A percentile compares a stretch with the other conserved stretches of the same genome.
phyloP scores from a whole-genome alignment of 1,139 yeast genomes.

The Yamadazyma friedrichii region DNA sequence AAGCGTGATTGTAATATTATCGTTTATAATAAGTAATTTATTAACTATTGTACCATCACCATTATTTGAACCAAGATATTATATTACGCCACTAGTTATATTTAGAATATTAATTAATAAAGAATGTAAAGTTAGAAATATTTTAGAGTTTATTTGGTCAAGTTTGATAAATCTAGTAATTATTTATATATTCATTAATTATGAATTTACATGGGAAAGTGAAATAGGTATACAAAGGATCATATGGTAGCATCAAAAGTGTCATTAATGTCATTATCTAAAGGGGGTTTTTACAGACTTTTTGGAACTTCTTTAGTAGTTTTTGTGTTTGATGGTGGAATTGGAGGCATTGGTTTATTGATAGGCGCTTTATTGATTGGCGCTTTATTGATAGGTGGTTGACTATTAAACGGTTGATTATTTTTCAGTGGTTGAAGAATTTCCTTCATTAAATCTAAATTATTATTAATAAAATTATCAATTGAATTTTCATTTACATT shows the following conservation, averaged over 20 bases:
- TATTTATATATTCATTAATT: constrained; percentile 53
- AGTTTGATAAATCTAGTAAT: constrained; percentile 52
- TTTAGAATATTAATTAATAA: constrained; percentile 65
- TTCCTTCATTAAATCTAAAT: constrained; percentile 18
- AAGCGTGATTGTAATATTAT: constrained; percentile 37
- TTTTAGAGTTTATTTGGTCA: constrained; percentile 62
- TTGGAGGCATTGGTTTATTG: background rate
- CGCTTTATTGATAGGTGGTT: background rate
- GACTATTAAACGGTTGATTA: constrained; percentile 1
- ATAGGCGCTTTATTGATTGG: too few species aligned
- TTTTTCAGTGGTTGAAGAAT: constrained; percentile 3
- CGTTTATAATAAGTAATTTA: constrained; percentile 51
- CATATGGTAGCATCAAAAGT: constrained; percentile 60
- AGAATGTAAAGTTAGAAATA: constrained; percentile 35
- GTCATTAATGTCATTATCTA: constrained; percentile 2
- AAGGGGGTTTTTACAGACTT: background rate
- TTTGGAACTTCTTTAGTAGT: background rate
- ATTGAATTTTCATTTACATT: constrained; percentile 20
- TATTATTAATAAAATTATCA: constrained; percentile 29
- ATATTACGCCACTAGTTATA: constrained; percentile 72
- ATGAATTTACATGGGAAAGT: constrained; percentile 68
- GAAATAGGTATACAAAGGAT: constrained; percentile 71
- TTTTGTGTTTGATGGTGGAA: background rate
- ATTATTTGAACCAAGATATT: constrained; percentile 89
- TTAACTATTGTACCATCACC: constrained; percentile 84